Conservation (phyloP, 345 rosid genomes). For the Toxicodendron radicans region DNA sequence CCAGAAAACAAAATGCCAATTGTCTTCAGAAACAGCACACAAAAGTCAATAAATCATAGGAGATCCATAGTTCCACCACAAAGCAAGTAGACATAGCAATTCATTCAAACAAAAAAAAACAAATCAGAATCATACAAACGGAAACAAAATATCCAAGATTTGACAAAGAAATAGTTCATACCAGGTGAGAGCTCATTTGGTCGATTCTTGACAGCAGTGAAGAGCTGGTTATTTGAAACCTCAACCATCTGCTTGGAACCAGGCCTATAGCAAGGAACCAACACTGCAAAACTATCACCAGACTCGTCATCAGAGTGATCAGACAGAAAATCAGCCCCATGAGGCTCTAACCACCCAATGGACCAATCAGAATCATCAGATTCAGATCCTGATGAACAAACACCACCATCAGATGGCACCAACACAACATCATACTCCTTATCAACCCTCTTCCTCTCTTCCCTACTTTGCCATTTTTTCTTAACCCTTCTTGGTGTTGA, state of each 20-base stretch:
- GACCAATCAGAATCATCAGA: constrained; percentile 89
- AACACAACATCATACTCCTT: constrained; percentile 49
- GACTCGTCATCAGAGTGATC: constrained; percentile 47
- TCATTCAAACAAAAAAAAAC: neutral
- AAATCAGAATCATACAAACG: neutral
- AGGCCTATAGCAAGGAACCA: constrained; percentile 79
- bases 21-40: neutral
- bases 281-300: constrained; percentile 71
- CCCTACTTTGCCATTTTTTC: constrained; percentile 48
- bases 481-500: constrained; percentile 40
- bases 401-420: constrained; percentile 55
- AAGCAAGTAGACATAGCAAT: neutral
- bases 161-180: constrained; percentile 26
- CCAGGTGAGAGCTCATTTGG: constrained; percentile 60
- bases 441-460: constrained; percentile 38
- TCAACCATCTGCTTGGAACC: constrained; percentile 51
- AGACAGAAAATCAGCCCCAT: constrained; percentile 57
- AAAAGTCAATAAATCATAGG: neutral
- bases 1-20: neutral
- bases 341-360: constrained; percentile 86
- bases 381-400: constrained; percentile 51
- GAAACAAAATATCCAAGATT: neutral
- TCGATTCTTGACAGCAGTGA: constrained; percentile 62
- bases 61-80: neutral
- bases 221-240: constrained; percentile 52